phyloP scores from a whole-genome alignment of 2,329 filamentous ascomycete species.

The Furcasterigmium sp. region DNA sequence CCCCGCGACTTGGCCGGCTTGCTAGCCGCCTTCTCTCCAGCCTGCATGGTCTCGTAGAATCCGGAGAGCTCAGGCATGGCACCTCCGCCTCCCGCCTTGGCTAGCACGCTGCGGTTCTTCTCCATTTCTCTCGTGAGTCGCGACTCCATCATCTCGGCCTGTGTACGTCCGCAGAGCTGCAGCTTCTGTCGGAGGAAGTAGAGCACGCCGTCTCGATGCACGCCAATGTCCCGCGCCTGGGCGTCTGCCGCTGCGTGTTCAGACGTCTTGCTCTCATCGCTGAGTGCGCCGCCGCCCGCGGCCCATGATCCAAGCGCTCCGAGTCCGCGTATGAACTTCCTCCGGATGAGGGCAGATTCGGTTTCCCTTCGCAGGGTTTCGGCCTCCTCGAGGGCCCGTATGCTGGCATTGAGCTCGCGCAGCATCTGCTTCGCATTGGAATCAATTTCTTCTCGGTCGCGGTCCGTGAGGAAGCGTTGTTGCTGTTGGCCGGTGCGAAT shows the following conservation, averaged over 20 bases:
- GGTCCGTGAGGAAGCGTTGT: slow-evolving; percentile 63
- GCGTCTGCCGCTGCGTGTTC: slow-evolving; percentile 73
- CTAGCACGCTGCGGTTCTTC: slow-evolving; percentile 80
- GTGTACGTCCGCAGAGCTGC: slow-evolving; percentile 70
- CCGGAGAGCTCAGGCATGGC: slow-evolving; percentile 14
- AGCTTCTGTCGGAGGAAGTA: slow-evolving; percentile 75
- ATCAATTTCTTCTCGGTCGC: slow-evolving; percentile 81
- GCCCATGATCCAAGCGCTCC: slow-evolving; percentile 62
- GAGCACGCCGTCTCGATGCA: slow-evolving; percentile 76
- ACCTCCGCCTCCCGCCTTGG: slow-evolving; percentile 51
- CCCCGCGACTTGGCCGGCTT: slow-evolving; percentile 3
- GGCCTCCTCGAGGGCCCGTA: slow-evolving; percentile 73
- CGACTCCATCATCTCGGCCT: slow-evolving; percentile 91
- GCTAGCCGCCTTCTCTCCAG: slow-evolving; percentile 13
- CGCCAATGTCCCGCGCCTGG: slow-evolving; percentile 57
- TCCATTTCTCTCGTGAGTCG: slow-evolving; percentile 79
- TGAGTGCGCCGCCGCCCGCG: slow-evolving; percentile 53
- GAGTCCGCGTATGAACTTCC: slow-evolving; percentile 61
- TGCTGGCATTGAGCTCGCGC: slow-evolving; percentile 77
- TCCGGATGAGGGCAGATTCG: slow-evolving; percentile 62
- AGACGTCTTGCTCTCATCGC: slow-evolving; percentile 43
- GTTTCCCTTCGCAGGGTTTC: slow-evolving; percentile 79
- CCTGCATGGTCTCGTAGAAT: slow-evolving; percentile 14
- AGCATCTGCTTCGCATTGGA: slow-evolving; percentile 80
- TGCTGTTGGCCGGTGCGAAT: slow-evolving; percentile 39